A percentile compares a stretch with the other conserved stretches of the same genome.
phyloP scores from a whole-genome alignment of 2,329 filamentous ascomycete genomes.

The Paecilomyces variotii region DNA sequence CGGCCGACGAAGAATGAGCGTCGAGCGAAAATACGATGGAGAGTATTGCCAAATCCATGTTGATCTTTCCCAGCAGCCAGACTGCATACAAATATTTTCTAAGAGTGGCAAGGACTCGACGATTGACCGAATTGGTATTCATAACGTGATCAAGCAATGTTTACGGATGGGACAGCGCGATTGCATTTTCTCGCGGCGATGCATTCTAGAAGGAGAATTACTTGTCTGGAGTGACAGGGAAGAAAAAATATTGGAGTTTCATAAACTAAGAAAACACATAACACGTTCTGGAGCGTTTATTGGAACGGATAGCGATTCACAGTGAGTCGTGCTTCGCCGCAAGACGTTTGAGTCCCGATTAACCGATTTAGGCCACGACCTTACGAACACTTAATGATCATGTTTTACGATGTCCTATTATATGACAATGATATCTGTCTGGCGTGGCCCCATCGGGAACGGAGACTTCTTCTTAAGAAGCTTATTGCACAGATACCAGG shows the following conservation, averaged over 20 bases:
- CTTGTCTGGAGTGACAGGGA: slow-evolving; percentile 66
- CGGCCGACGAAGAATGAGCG: slow-evolving; percentile 54
- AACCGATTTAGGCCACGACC: slow-evolving; percentile 33
- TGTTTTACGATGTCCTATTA: slow-evolving; percentile 54
- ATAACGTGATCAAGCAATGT: slow-evolving; percentile 56
- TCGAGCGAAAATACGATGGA: slow-evolving; percentile 77
- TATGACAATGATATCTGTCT: slow-evolving; percentile 48
- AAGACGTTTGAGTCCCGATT: slow-evolving; percentile 1
- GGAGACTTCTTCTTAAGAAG: slow-evolving; percentile 47
- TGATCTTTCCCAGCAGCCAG: slow-evolving; percentile 48
- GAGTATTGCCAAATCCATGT: slow-evolving; percentile 89
- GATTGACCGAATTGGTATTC: slow-evolving; percentile 55
- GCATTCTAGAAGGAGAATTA: slow-evolving; percentile 78
- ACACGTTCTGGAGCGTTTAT: slow-evolving; percentile 62
- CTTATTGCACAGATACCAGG: slow-evolving; percentile 52
- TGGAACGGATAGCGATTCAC: slow-evolving; percentile 60
- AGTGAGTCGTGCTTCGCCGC: slow-evolving; percentile 36
- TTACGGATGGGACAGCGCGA: slow-evolving; percentile 52
- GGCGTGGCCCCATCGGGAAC: slow-evolving; percentile 33
- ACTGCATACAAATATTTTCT: slow-evolving; percentile 72
- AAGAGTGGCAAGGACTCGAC: slow-evolving; percentile 91
- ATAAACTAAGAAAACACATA: slow-evolving; percentile 76
- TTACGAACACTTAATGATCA: slow-evolving; percentile 52
- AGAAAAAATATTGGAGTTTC: slow-evolving; percentile 62
- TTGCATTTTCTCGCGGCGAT: slow-evolving; percentile 55